Base-by-base conservation (phyloP, 192 early-diverging fungal species). In the Diversispora epigaea region DNA sequence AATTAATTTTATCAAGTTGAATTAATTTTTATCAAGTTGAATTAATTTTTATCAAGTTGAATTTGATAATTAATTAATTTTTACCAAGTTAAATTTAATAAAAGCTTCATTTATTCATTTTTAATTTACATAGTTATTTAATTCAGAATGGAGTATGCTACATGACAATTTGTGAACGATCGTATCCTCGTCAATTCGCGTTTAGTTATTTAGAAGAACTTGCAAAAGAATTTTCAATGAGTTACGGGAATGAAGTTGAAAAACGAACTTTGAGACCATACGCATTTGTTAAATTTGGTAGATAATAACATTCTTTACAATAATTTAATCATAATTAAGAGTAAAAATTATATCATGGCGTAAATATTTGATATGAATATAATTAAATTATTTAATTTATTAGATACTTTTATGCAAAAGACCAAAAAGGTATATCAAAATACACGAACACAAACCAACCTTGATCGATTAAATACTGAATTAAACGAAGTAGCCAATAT, bases 341-440 rank as follows among this genome's bases (percentile, higher is more conserved):
- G n/a, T n/a, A n/a, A n/a, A n/a, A n/a, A n/a, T n/a, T n/a, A n/a
- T n/a, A n/a, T n/a, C n/a, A n/a, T n/a, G n/a, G n/a, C n/a, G n/a
- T n/a, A n/a, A n/a, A n/a, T 61, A n/a, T 39, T 61, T 39, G 58
- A n/a, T 61, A n/a, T 39, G 58, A n/a, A 21, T 21, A 64, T 64
- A 6, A 25, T 43, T 8, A 64, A 8, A 14, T 8, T n/a, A n/a
- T n/a, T n/a, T n/a, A n/a, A n/a, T n/a, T 17, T 62, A 25, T 15
- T 78, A 93, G 96, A 97, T 84, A 96, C 93, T 5, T 99, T 95
- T 80, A 99, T 99, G 80, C 97, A 99, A 84, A 97, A 99, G 78
- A 94, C 94, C 57, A 97, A 97, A 84, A 91, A 93, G 73, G 89
- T 95, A 70, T 99, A 96, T 84, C 93, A 97, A 80, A 95, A 99